Evolutionary conservation across 1,139 yeast species (phyloP).

Genomic region (Eremothecium gossypii): DNA sequence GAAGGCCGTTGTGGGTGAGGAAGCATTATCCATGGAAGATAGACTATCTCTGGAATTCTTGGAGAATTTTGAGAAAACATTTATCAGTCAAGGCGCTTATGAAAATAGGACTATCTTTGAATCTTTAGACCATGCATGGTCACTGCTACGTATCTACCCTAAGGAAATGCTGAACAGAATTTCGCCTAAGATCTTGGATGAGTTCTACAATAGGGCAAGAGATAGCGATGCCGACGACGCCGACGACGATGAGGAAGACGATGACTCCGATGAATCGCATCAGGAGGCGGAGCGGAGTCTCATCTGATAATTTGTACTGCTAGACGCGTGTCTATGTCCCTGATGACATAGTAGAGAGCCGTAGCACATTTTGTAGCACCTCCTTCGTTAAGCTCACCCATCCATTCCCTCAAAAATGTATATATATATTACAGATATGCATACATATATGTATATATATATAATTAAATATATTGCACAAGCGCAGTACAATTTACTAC

Average conservation of each 20-base stretch:
- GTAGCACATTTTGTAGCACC: no score
- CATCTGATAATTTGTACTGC: neutral
- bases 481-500: no score
- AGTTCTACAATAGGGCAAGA: conserved; percentile 87
- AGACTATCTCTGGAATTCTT: conserved; percentile 92
- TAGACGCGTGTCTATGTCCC: no score
- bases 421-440: no score
- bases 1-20: conserved; percentile 99
- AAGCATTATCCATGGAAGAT: conserved; percentile 95
- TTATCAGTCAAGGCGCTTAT: conserved; percentile 91
- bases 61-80: conserved; percentile 94
- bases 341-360: no score
- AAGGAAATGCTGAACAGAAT: conserved; percentile 97
- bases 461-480: no score
- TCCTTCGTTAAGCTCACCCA: no score
- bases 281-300: neutral
- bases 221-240: conserved; percentile 48
- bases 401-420: no score
- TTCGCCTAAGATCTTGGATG: conserved; percentile 91
- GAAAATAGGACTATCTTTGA: conserved; percentile 92
- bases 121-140: conserved; percentile 97
- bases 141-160: conserved; percentile 94
- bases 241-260: conserved; percentile 27
- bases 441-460: no score
- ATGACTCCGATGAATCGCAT: neutral